phyloP scores from a whole-genome alignment of 371 early-diverging fungal species.

The Actinomortierella ambigua region DNA sequence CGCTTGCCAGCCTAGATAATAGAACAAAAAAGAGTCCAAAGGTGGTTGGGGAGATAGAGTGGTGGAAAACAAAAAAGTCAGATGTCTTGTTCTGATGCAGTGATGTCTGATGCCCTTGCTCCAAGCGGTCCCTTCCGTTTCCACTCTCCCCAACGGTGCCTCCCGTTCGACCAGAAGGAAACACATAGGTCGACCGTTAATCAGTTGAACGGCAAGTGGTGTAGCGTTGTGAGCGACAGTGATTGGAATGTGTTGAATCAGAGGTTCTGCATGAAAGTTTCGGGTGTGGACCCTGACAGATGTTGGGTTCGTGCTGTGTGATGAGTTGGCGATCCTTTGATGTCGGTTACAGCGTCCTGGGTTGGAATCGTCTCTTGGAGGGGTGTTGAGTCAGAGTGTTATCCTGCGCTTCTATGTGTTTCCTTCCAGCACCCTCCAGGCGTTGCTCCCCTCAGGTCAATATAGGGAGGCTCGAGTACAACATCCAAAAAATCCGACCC shows the following conservation, averaged over 20 bases:
- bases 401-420: neutral
- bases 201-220: too few species aligned
- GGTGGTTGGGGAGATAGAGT: neutral
- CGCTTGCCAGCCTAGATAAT: constrained; percentile 79
- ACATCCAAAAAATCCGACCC: constrained; percentile 2
- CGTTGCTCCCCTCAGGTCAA: too few species aligned
- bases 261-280: neutral
- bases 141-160: neutral
- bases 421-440: neutral
- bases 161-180: too few species aligned
- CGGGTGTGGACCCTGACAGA: neutral
- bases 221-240: neutral
- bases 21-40: neutral
- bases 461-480: too few species aligned
- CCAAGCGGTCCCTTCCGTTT: too few species aligned
- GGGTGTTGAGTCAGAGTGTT: too few species aligned
- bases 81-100: neutral
- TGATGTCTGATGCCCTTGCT: neutral
- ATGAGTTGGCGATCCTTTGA: neutral
- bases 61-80: neutral
- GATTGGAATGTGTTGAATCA: neutral
- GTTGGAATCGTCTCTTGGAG: too few species aligned
- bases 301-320: neutral
- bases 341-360: neutral
- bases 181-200: too few species aligned